These are phyloP conservation scores for Clitoria ternatea DNA, from an alignment of 306 rosid species.

Conservation along the genomic window DNA sequence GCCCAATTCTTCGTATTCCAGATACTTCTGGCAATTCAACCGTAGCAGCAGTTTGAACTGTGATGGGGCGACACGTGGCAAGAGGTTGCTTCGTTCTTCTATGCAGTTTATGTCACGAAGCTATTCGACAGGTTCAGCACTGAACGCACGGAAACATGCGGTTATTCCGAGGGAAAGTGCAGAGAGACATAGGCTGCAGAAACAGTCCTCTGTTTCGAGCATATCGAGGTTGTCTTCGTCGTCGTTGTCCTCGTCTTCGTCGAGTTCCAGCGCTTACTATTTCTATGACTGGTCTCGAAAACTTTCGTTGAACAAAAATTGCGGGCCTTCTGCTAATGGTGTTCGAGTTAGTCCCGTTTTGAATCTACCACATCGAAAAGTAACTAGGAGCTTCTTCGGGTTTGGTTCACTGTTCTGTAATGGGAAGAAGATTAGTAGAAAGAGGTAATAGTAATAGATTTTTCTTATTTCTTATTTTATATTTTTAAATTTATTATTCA, in stretches of 20 bases:
- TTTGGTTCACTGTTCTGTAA: background rate
- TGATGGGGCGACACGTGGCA: background rate
- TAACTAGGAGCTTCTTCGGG: background rate
- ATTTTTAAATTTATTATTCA: background rate
- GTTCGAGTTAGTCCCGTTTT: background rate
- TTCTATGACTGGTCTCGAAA: background rate
- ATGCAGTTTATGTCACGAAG: background rate
- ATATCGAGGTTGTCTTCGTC: no score
- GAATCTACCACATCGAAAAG: background rate
- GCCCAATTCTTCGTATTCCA: background rate
- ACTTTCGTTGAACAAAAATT: background rate
- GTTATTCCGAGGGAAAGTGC: background rate
- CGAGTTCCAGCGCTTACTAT: background rate
- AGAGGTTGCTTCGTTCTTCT: background rate
- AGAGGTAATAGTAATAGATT: background rate
- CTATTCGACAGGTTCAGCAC: background rate
- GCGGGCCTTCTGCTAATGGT: background rate
- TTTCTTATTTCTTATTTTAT: background rate
- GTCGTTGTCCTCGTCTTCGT: background rate
- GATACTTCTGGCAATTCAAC: background rate
- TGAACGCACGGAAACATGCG: background rate
- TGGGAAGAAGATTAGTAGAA: background rate
- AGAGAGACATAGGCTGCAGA: background rate
- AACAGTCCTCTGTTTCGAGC: conserved; percentile 1
- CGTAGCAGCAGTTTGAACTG: background rate